Evolutionary conservation across 495 filamentous ascomycete genomes (phyloP).

Genomic region (Penicillium riverlandense): DNA sequence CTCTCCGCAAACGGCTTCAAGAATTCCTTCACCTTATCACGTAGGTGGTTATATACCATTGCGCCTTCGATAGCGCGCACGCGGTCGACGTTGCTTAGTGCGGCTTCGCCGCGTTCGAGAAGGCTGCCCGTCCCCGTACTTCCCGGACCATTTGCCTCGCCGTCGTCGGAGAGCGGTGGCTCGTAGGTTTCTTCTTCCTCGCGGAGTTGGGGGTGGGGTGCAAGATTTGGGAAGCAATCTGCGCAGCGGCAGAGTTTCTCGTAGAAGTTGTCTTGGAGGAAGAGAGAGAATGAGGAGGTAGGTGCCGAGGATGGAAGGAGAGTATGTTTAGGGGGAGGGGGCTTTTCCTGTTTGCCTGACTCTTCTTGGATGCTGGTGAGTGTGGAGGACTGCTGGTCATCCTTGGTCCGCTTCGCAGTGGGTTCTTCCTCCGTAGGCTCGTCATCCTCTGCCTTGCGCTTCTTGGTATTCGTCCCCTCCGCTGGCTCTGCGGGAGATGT

Average conservation of each 20-base stretch:
- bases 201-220: constrained; percentile 65
- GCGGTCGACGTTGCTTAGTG: constrained; percentile 81
- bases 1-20: constrained; percentile 89
- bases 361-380: constrained; percentile 18
- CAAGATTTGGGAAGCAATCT: constrained; percentile 67
- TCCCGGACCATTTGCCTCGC: constrained; percentile 31
- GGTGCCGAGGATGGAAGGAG: constrained; percentile 43
- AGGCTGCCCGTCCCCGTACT: constrained; percentile 65
- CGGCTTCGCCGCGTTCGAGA: constrained; percentile 83
- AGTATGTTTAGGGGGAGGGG: constrained; percentile 27
- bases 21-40: constrained; percentile 89
- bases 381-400: constrained; percentile 13
- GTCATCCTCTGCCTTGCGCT: constrained; percentile 69
- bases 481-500: constrained; percentile 4
- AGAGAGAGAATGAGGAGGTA: constrained; percentile 61
- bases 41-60: constrained; percentile 93
- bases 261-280: constrained; percentile 70
- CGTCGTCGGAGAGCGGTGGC: constrained; percentile 67
- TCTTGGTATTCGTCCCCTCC: constrained; percentile 40
- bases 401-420: constrained; percentile 55
- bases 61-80: constrained; percentile 93
- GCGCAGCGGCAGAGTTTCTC: constrained; percentile 70
- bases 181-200: constrained; percentile 93
- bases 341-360: constrained; percentile 2
- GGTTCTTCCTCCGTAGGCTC: constrained; percentile 25